Percentiles rank a stretch among this genome's conserved stretches.
Evolutionary conservation across 306 rosid genomes (phyloP).

Genomic region (Prunus padus): DNA sequence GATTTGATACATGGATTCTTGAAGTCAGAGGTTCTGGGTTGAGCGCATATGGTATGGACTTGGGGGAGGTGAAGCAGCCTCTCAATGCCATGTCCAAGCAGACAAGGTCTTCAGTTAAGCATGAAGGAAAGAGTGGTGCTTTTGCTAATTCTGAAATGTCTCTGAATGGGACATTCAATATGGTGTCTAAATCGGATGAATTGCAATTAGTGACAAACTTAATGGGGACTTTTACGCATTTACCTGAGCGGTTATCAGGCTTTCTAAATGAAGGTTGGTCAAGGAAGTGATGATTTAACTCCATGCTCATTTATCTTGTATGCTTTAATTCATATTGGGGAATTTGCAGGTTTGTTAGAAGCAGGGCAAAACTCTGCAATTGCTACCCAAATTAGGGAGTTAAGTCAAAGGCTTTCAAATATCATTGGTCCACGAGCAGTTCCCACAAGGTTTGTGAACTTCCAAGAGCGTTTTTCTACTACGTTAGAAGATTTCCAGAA

Average conservation of each 20-base stretch:
- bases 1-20: slow-evolving; percentile 92
- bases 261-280: slow-evolving; percentile 43
- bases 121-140: slow-evolving; percentile 18
- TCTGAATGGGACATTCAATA: slow-evolving; percentile 13
- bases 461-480: slow-evolving; percentile 49
- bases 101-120: slow-evolving; percentile 26
- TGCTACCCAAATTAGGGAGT: slow-evolving; percentile 36
- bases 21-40: slow-evolving; percentile 89
- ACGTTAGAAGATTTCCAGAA: slow-evolving; percentile 52
- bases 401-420: slow-evolving; percentile 39
- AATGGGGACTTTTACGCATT: slow-evolving; percentile 30
- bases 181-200: slow-evolving; percentile 26
- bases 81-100: slow-evolving; percentile 7
- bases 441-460: slow-evolving; percentile 39
- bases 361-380: slow-evolving; percentile 28
- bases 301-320: slow-evolving; percentile 14
- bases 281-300: not conserved
- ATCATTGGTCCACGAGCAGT: slow-evolving; percentile 40
- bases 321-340: slow-evolving; percentile 2
- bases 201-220: slow-evolving; percentile 16
- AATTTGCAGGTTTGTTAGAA: slow-evolving; percentile 25
- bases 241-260: slow-evolving; percentile 32
- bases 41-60: slow-evolving; percentile 46
- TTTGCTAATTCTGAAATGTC: slow-evolving; percentile 1
- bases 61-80: slow-evolving; percentile 24